Percentiles rank a stretch among this genome's conserved stretches.
phyloP scores from a whole-genome alignment of 768 basidiomycete genomes.

The Podaxis sp. region DNA sequence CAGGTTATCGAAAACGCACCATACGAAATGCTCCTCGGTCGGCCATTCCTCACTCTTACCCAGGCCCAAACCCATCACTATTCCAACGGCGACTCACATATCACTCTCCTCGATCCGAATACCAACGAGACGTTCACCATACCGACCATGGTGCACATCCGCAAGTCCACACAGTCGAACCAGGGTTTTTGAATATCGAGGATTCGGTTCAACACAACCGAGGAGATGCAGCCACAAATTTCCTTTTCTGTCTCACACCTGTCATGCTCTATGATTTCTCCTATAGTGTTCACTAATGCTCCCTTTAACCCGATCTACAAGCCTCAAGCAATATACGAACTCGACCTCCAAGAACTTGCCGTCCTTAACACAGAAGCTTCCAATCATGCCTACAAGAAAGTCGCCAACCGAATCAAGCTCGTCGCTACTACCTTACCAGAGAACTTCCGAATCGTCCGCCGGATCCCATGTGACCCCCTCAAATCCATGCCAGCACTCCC shows the following conservation, averaged over 20 bases:
- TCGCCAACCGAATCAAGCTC: background rate
- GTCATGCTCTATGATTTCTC: too few relatives aligned
- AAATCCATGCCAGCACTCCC: too few relatives aligned
- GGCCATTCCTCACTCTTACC: constrained; percentile 11
- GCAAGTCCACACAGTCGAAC: background rate
- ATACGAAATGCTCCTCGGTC: constrained; percentile 15
- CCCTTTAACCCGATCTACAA: too few relatives aligned
- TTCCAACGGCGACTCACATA: constrained; percentile 1
- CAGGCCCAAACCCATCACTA: background rate
- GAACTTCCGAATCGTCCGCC: constrained; percentile 9
- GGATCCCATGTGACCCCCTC: constrained; percentile 12
- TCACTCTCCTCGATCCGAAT: constrained; percentile 4
- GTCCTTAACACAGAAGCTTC: too few relatives aligned
- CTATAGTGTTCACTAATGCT: too few relatives aligned
- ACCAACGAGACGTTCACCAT: background rate
- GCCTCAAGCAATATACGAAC: too few relatives aligned
- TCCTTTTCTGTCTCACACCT: too few relatives aligned
- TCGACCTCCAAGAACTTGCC: too few relatives aligned
- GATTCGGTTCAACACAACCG: background rate
- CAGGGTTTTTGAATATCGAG: background rate
- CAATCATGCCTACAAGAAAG: background rate
- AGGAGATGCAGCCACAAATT: too few relatives aligned
- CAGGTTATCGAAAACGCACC: constrained; percentile 15
- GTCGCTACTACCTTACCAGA: background rate
- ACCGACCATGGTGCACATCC: background rate